Percentiles rank a stretch among this genome's conserved stretches.
phyloP scores from a whole-genome alignment of 2,329 filamentous ascomycete genomes.

The Paracamarosporium sp. region DNA sequence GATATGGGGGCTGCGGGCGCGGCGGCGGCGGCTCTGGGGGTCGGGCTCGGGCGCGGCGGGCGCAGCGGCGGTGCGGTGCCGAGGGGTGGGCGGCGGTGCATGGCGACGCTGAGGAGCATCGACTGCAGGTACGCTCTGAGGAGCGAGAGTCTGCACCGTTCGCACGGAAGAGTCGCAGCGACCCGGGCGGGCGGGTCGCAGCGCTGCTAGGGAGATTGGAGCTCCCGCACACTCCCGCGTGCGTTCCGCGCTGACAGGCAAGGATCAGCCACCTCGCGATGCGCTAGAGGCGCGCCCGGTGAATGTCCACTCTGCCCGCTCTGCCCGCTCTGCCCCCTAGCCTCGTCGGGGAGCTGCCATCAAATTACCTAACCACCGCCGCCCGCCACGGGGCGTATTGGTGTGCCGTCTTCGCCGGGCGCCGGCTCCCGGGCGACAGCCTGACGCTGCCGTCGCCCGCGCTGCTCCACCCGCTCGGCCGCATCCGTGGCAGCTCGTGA shows the following conservation, averaged over 20 bases:
- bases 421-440: constrained; percentile 1
- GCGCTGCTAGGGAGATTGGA: not conserved
- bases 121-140: too few relatives aligned
- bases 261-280: not conserved
- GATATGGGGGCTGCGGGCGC: constrained; percentile 15
- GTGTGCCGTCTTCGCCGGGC: too few relatives aligned
- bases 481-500: not conserved
- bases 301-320: not conserved
- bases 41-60: not conserved
- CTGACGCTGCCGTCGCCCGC: constrained; percentile 4
- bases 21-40: not conserved
- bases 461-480: not conserved
- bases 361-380: constrained; percentile 18
- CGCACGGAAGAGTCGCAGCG: constrained; percentile 1
- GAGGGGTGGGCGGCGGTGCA: not conserved
- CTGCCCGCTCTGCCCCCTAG: not conserved
- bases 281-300: not conserved
- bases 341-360: not conserved
- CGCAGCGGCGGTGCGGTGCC: too few relatives aligned
- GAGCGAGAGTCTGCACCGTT: constrained; percentile 2
- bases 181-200: constrained; percentile 2
- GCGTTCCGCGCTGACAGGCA: not conserved
- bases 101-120: not conserved
- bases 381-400: too few relatives aligned
- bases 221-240: constrained; percentile 1